Evolutionary conservation across 1,284 basidiomycete genomes (phyloP).

Genomic region (Fomitopsis betulina): DNA sequence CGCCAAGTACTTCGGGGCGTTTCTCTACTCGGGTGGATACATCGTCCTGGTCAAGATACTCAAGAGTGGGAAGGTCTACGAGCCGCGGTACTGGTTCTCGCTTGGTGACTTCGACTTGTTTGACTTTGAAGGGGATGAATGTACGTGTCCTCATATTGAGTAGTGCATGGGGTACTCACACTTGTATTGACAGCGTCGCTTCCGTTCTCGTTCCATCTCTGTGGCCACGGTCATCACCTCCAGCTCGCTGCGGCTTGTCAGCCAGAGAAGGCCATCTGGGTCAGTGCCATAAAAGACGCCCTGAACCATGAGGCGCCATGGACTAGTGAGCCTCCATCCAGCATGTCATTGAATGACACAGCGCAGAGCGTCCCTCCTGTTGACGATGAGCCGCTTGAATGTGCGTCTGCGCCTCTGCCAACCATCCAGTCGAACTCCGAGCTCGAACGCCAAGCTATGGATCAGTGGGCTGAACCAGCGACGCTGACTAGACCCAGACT

Average conservation of each 20-base stretch:
- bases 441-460: slow-evolving; percentile 28
- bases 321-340: slow-evolving; percentile 57
- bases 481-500: not conserved
- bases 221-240: slow-evolving; percentile 64
- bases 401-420: slow-evolving; percentile 30
- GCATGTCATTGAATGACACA: slow-evolving; percentile 37
- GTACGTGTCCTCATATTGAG: slow-evolving; percentile 32
- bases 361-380: slow-evolving; percentile 8
- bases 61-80: slow-evolving; percentile 72
- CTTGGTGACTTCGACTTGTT: slow-evolving; percentile 66
- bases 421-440: slow-evolving; percentile 64
- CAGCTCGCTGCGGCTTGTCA: slow-evolving; percentile 82
- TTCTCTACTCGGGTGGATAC: slow-evolving; percentile 83
- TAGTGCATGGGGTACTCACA: not conserved
- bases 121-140: slow-evolving; percentile 68
- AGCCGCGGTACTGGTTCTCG: slow-evolving; percentile 84
- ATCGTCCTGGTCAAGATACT: slow-evolving; percentile 82
- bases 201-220: slow-evolving; percentile 77
- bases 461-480: not conserved
- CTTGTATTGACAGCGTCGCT: slow-evolving; percentile 51
- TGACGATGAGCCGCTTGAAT: slow-evolving; percentile 13
- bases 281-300: slow-evolving; percentile 55
- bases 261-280: slow-evolving; percentile 82
- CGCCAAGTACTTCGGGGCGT: slow-evolving; percentile 85
- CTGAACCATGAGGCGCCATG: slow-evolving; percentile 38